Conservation (phyloP, 164 flowering plant genomes). For the Annona cherimola region DNA sequence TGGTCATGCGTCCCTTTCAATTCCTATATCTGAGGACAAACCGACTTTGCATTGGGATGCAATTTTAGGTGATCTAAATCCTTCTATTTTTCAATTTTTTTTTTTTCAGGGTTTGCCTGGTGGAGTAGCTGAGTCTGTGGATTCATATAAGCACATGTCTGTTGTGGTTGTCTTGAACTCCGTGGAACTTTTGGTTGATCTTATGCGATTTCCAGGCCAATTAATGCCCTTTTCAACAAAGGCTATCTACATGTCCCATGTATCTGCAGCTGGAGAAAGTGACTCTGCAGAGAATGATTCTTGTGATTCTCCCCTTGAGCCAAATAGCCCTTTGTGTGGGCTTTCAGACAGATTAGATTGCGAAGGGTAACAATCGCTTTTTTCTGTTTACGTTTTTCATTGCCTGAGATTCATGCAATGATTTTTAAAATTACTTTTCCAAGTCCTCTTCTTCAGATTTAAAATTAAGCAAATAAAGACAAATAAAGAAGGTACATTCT, state of each 20-base stretch:
- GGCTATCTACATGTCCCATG: slow-evolving; percentile 79
- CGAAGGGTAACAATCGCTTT: slow-evolving; percentile 47
- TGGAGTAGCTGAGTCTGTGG: slow-evolving; percentile 54
- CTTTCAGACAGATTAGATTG: slow-evolving; percentile 60
- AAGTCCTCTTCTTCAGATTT: background rate
- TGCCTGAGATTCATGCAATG: background rate
- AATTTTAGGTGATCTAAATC: slow-evolving; percentile 1
- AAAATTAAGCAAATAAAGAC: background rate
- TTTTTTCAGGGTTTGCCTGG: slow-evolving; percentile 71
- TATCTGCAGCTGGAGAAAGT: slow-evolving; percentile 97
- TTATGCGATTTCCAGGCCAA: slow-evolving; percentile 92
- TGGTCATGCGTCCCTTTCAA: background rate
- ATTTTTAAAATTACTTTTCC: background rate
- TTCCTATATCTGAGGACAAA: background rate
- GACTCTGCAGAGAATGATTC: slow-evolving; percentile 99
- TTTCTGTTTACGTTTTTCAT: background rate
- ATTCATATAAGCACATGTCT: slow-evolving; percentile 90
- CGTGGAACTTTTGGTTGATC: slow-evolving; percentile 86
- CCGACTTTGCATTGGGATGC: background rate
- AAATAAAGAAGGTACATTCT: background rate
- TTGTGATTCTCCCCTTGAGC: slow-evolving; percentile 96
- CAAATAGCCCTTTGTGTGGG: slow-evolving; percentile 96
- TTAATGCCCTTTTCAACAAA: slow-evolving; percentile 77
- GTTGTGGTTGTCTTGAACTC: slow-evolving; percentile 82
- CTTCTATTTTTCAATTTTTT: background rate